Base-by-base conservation (phyloP, 2,329 filamentous ascomycete genomes). In the Aspergillus oerlinghausenensis region DNA sequence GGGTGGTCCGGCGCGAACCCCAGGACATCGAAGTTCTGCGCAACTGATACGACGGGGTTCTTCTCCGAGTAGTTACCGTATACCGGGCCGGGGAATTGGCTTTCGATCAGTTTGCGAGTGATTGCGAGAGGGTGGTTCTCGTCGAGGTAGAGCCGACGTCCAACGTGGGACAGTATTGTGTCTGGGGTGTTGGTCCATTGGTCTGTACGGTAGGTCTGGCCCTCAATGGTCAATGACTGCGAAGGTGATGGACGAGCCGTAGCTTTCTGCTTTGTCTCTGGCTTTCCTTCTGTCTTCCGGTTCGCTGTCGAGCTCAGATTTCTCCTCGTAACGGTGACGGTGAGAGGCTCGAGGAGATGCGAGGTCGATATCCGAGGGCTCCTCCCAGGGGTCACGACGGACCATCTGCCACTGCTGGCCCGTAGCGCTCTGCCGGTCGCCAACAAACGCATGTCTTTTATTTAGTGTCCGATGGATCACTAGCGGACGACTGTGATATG, bases 1-100 rank as follows among this genome's bases (percentile, higher is more conserved):
- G 92, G 89, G 67, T 99, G 94, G 71, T 97, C 89, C 6, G 80
- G 68, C 0, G 92, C 88, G 70, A 99, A 97, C 48, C 92, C 92
- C 7, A 99, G 80, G n/a, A 92, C 94, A 75, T 99, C 94, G 71
- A 99, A 99, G 73, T 99, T 99, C 70, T 97, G 89, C 10, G 80
- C 76, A 2, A 90, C 89, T 35, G 88, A 87, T 25, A 97, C 94
- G 43, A 97, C 86, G 0, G 94, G 93, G 63, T 88, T 86, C 67
- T 92, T 84, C 54, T 85, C 80, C 68, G 90, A 91, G 79, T 97
- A 85, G 67, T 89, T 86, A 57, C 84, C 85, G 77, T 87, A 97
- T 9, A 82, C 84, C 1, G 88, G 84, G 3, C 72, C 71, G 0
- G 90, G 87, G 71, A 97, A 99, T 60, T 88, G 87, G 54, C 90